A percentile compares a stretch with the other conserved stretches of the same genome.
phyloP scores from a whole-genome alignment of 2,329 filamentous ascomycete species.

The Exophiala aquamarina region DNA sequence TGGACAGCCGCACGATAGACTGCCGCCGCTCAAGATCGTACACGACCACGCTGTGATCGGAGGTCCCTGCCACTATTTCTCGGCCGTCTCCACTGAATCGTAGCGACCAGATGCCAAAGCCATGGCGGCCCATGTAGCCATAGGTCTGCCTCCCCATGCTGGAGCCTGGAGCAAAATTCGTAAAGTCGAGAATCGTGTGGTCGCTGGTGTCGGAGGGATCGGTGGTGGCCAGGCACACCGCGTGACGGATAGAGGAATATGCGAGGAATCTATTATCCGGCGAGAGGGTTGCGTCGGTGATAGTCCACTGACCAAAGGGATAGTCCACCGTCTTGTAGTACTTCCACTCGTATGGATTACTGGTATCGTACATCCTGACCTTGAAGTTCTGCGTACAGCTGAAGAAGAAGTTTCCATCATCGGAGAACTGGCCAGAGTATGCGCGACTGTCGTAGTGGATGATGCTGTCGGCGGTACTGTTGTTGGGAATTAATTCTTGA shows the following conservation, averaged over 20 bases:
- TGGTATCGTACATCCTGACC: constrained; percentile 96
- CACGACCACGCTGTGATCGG: constrained; percentile 74
- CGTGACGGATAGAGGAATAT: constrained; percentile 82
- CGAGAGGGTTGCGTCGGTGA: constrained; percentile 88
- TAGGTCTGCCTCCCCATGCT: constrained; percentile 12
- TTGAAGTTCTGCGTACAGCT: constrained; percentile 88
- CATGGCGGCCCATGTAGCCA: constrained; percentile 32
- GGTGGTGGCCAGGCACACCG: constrained; percentile 83
- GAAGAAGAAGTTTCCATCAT: constrained; percentile 97
- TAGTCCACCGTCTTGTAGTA: constrained; percentile 90
- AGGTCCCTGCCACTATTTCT: constrained; percentile 87
- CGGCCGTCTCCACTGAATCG: constrained; percentile 89
- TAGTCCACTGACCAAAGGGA: constrained; percentile 88
- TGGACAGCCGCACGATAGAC: constrained; percentile 71
- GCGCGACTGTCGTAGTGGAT: constrained; percentile 83
- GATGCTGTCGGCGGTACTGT: constrained; percentile 72
- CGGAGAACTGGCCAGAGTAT: constrained; percentile 94
- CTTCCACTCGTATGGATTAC: constrained; percentile 91
- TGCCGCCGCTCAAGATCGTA: constrained; percentile 85
- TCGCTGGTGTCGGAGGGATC: constrained; percentile 80
- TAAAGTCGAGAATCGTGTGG: constrained; percentile 75
- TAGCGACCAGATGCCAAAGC: constrained; percentile 74
- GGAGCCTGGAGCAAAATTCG: constrained; percentile 39
- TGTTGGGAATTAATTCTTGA: constrained; percentile 73
- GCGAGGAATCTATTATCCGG: constrained; percentile 90